These are phyloP conservation scores for Actinidia arguta DNA, from an alignment of 179 eudicot genomes.

Conservation along the genomic window DNA sequence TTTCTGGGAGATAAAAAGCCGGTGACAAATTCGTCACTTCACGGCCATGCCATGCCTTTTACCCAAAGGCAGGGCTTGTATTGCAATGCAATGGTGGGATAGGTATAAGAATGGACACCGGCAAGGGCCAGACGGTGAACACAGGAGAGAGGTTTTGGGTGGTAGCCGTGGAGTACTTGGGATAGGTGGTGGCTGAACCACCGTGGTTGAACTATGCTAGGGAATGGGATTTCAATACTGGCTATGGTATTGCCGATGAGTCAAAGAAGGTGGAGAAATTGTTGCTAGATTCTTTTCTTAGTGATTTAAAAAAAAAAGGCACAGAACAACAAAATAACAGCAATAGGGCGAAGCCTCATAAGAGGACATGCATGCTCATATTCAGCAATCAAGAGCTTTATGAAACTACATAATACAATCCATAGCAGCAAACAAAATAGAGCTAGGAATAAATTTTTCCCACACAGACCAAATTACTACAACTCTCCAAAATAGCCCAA, in stretches of 20 bases:
- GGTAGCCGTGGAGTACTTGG: slow-evolving; percentile 70
- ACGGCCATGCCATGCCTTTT: slow-evolving; percentile 76
- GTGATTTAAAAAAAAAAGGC: too few species aligned
- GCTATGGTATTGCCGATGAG: slow-evolving; percentile 29
- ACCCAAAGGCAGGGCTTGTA: slow-evolving; percentile 58
- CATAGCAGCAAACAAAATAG: too few species aligned
- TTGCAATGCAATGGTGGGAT: slow-evolving; percentile 56
- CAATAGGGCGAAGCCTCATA: too few species aligned
- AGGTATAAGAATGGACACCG: slow-evolving; percentile 74
- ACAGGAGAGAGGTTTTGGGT: slow-evolving; percentile 50
- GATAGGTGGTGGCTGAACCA: slow-evolving; percentile 45
- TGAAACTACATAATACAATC: too few species aligned
- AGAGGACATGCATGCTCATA: too few species aligned
- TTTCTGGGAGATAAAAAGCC: slow-evolving; percentile 62
- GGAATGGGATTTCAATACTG: slow-evolving; percentile 54
- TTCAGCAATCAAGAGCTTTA: too few species aligned
- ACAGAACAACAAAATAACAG: too few species aligned
- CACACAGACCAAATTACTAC: too few species aligned
- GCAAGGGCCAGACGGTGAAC: slow-evolving; percentile 55
- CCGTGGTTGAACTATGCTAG: slow-evolving; percentile 60
- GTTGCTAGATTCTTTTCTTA: too few species aligned
- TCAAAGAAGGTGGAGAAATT: slow-evolving; percentile 32
- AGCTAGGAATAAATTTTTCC: too few species aligned
- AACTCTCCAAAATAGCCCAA: too few species aligned
- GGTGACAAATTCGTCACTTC: slow-evolving; percentile 61